Evolutionary conservation across 2,329 filamentous ascomycete species (phyloP), one percentile per base, ranked within the genome.

Genomic region (Phoma sp.): DNA sequence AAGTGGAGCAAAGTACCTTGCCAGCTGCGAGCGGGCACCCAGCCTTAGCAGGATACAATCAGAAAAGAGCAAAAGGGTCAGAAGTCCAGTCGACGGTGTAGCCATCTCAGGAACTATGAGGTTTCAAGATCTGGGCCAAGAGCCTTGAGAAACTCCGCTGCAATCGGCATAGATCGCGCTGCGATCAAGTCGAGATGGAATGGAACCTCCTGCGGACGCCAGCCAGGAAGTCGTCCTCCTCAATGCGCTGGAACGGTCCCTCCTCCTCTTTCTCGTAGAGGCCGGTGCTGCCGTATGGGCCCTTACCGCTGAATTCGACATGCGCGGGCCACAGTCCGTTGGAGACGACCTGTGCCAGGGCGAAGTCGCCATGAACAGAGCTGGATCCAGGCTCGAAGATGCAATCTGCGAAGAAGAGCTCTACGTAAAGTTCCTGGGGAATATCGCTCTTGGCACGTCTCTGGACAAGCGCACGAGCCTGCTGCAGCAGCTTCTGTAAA

Each of bases 331-430:
- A 82, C 7, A 65, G 51, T 11, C 77, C 77, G 14, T 69, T 62
- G 1, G 75, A 76, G 1, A 70, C 64, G 8, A 79, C 62, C 56
- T 78, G 73, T 2, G 78, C 75, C 11, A 79, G 62, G 23, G 77
- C 70, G 57, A 82, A 80, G 52, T 81, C 79, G 43, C 79, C 79
- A 47, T 82, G 79, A 9, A 81, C 79, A 10, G 77, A 64, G 13
- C 68, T 61, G 57, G 75, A 74, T 41, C 74, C 74, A 0, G 79
- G 79, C 52, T 81, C 78, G 64, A 82, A 82, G 60, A 82, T 81
- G 68, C 76, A 79, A 55, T 79, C 78, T 2, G 77, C 78, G 62
- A 80, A 81, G 74, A 82, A 82, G 25, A 82, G 67, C 60, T 82
- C 79, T 41, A 81, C 71, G 49, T 75, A 75, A 2, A 82, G 73